These are phyloP conservation scores for Camillea tinctor DNA, from an alignment of 2,329 filamentous ascomycete genomes.

Conservation along the genomic window DNA sequence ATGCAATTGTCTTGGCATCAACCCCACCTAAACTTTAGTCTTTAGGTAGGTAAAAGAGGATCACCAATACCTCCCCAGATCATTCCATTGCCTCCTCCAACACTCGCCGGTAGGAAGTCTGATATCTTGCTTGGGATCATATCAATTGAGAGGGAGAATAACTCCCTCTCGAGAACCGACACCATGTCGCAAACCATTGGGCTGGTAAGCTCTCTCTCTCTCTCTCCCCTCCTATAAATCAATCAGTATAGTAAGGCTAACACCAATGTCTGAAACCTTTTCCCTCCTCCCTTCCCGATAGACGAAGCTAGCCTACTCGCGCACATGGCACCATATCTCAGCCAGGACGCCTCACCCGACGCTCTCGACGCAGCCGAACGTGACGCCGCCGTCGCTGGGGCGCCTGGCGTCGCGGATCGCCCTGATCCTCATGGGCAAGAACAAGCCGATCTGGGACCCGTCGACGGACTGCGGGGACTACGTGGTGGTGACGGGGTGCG, in stretches of 20 bases:
- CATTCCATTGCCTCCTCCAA: background rate
- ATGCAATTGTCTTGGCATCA: background rate
- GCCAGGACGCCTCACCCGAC: conserved; percentile 65
- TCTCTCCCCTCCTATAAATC: background rate
- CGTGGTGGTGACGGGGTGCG: conserved; percentile 89
- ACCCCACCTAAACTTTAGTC: background rate
- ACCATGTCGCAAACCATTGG: conserved; percentile 79
- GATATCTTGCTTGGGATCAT: background rate
- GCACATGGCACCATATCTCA: conserved; percentile 87
- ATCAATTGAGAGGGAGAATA: conserved; percentile 30
- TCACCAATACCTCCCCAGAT: background rate
- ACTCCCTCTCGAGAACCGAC: conserved; percentile 30
- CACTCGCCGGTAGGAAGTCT: background rate
- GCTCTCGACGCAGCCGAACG: conserved; percentile 55
- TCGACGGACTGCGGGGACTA: conserved; percentile 99
- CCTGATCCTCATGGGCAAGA: conserved; percentile 90
- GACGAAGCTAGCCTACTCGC: conserved; percentile 95
- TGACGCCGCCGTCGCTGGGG: conserved; percentile 77
- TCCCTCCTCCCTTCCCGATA: conserved; percentile 36
- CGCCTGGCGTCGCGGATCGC: conserved; percentile 88
- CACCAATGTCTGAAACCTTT: background rate
- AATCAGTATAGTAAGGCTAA: conserved; percentile 3
- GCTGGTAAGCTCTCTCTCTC: conserved; percentile 53
- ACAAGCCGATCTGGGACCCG: conserved; percentile 97
- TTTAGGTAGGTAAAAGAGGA: no score